Evolutionary conservation across 2,329 filamentous ascomycete species (phyloP).

Genomic region (Colletotrichum magnum): DNA sequence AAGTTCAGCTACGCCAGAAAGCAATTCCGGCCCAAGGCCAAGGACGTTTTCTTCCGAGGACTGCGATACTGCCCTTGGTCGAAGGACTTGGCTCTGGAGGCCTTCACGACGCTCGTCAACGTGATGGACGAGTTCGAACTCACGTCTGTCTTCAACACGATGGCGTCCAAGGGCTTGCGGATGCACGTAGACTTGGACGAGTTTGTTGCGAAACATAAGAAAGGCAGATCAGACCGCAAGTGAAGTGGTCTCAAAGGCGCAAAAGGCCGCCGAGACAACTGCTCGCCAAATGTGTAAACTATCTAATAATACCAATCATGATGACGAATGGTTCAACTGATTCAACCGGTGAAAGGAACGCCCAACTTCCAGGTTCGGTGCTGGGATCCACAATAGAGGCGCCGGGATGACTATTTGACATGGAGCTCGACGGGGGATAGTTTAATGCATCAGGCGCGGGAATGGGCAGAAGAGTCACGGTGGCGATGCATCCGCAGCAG

Average conservation of each 20-base stretch:
- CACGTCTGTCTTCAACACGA: slow-evolving; percentile 61
- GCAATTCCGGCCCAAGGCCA: slow-evolving; percentile 57
- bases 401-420: slow-evolving; percentile 11
- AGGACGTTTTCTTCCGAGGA: slow-evolving; percentile 64
- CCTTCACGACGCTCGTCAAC: slow-evolving; percentile 59
- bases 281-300: not conserved
- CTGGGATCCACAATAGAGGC: not conserved
- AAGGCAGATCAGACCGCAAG: slow-evolving; percentile 20
- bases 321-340: slow-evolving; percentile 4
- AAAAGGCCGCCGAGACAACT: not conserved
- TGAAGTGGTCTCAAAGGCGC: not conserved
- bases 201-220: slow-evolving; percentile 55
- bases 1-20: slow-evolving; percentile 58
- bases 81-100: slow-evolving; percentile 66
- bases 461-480: slow-evolving; percentile 25
- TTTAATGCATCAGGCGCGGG: not conserved
- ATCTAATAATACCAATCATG: not conserved
- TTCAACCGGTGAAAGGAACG: slow-evolving; percentile 15
- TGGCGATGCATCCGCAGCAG: slow-evolving; percentile 27
- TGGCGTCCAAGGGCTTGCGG: slow-evolving; percentile 64
- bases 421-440: slow-evolving; percentile 4
- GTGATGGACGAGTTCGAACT: slow-evolving; percentile 65
- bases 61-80: slow-evolving; percentile 64
- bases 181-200: slow-evolving; percentile 67
- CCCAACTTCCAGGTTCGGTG: not conserved